These are phyloP conservation scores for Acanthamoeba healyi DNA, from an alignment of 208 protist species.

Conservation along the genomic window DNA sequence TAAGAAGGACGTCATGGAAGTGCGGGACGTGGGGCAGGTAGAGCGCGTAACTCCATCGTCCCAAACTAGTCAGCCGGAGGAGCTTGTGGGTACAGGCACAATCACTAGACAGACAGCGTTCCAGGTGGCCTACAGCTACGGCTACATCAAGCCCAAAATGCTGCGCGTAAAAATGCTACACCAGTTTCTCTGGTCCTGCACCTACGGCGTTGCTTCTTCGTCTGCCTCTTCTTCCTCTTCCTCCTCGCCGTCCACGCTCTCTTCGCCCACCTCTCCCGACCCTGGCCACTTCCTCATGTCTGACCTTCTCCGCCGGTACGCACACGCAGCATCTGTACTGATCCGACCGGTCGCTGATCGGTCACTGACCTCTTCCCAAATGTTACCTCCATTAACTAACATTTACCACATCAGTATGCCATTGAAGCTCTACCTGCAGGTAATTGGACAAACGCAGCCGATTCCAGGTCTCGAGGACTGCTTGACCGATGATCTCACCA, in stretches of 20 bases:
- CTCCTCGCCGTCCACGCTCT: neutral
- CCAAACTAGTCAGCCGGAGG: no score
- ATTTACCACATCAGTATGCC: neutral
- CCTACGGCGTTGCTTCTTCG: neutral
- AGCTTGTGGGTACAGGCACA: no score
- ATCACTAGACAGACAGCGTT: neutral
- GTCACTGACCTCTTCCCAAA: no score
- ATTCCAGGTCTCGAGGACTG: neutral
- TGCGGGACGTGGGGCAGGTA: neutral
- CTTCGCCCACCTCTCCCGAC: neutral
- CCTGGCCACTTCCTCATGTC: slow-evolving; percentile 15
- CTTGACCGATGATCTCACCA: neutral
- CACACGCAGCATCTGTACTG: no score
- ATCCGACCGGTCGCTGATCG: no score
- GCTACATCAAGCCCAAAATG: slow-evolving; percentile 39
- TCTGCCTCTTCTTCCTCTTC: neutral
- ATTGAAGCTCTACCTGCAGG: slow-evolving; percentile 13
- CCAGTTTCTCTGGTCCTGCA: neutral
- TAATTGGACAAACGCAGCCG: neutral
- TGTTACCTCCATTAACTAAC: no score
- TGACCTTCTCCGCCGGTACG: neutral
- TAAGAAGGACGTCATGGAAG: neutral
- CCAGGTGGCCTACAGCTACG: neutral
- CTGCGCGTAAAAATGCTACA: neutral
- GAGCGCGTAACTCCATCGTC: neutral